Evolutionary conservation across 352 stramenopile species (phyloP).

Genomic region (Phytopythium vexans): DNA sequence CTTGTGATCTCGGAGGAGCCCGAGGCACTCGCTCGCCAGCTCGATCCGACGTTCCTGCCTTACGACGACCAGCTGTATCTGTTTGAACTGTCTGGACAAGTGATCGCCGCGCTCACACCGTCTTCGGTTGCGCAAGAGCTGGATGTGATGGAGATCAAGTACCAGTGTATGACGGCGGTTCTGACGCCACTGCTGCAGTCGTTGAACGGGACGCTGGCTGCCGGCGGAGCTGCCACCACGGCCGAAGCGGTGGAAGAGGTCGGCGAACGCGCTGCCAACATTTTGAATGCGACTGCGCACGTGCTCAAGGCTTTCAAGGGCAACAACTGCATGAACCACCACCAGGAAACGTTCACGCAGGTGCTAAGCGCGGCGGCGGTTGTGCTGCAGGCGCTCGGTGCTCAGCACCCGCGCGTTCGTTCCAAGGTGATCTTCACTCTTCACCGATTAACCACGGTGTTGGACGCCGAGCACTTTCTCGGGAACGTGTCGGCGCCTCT

Average conservation of each 20-base stretch:
- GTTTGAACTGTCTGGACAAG: constrained; percentile 81
- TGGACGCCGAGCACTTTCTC: constrained; percentile 72
- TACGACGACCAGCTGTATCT: constrained; percentile 83
- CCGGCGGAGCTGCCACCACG: constrained; percentile 23
- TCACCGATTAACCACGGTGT: constrained; percentile 68
- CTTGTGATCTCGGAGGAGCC: constrained; percentile 50
- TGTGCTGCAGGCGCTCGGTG: constrained; percentile 47
- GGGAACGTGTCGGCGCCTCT: constrained; percentile 61
- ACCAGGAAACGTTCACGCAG: constrained; percentile 73
- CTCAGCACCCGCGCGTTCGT: constrained; percentile 44
- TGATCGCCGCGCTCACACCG: constrained; percentile 63
- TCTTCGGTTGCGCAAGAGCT: constrained; percentile 17
- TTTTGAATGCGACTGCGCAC: constrained; percentile 80
- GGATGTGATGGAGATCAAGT: constrained; percentile 58
- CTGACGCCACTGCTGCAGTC: constrained; percentile 64
- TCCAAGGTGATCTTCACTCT: constrained; percentile 83
- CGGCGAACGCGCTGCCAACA: constrained; percentile 44
- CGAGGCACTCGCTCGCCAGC: constrained; percentile 27
- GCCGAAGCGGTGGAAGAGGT: constrained; percentile 35
- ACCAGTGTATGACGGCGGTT: constrained; percentile 70
- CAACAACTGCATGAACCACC: constrained; percentile 65
- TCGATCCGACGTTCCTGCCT: constrained; percentile 50
- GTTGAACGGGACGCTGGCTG: constrained; percentile 51
- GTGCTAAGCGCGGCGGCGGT: constrained; percentile 61
- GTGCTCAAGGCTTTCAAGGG: constrained; percentile 82